phyloP scores from a whole-genome alignment of 176 grass and related monocot species.

The Poa pratensis region DNA sequence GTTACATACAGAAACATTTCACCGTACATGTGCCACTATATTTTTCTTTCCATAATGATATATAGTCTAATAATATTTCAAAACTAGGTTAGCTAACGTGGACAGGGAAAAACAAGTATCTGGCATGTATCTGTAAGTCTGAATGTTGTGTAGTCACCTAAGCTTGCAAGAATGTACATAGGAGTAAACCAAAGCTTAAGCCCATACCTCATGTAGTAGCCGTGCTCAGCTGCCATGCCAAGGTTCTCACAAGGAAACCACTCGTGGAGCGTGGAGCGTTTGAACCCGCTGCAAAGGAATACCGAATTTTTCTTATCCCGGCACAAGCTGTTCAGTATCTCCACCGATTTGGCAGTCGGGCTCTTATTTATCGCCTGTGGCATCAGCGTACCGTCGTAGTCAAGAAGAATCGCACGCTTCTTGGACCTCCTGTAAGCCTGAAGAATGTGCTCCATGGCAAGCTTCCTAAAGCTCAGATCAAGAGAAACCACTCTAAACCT shows the following conservation, averaged over 20 bases:
- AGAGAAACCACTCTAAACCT: constrained; percentile 84
- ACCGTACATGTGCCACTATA: background rate
- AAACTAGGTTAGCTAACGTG: background rate
- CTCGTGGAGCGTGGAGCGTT: constrained; percentile 45
- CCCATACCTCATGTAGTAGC: constrained; percentile 89
- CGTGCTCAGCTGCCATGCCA: constrained; percentile 83
- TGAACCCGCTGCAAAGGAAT: constrained; percentile 78
- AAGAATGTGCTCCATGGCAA: constrained; percentile 86
- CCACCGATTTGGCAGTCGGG: constrained; percentile 55
- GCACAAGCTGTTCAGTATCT: constrained; percentile 76
- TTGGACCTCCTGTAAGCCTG: constrained; percentile 67
- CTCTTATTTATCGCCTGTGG: constrained; percentile 79
- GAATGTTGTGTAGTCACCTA: background rate
- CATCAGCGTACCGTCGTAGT: constrained; percentile 94
- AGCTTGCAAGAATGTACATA: background rate
- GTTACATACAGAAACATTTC: background rate
- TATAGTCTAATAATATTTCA: background rate
- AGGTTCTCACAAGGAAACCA: constrained; percentile 91
- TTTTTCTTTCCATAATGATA: background rate
- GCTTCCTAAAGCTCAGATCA: constrained; percentile 80
- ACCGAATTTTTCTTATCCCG: constrained; percentile 67
- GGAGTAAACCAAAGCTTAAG: background rate
- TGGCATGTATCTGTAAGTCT: background rate
- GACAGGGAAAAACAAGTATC: background rate
- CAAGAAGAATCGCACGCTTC: constrained; percentile 70